A percentile compares a stretch with the other conserved stretches of the same genome.
Evolutionary conservation across 257 asterid species (phyloP).

Genomic region (Ligustrum vulgare): DNA sequence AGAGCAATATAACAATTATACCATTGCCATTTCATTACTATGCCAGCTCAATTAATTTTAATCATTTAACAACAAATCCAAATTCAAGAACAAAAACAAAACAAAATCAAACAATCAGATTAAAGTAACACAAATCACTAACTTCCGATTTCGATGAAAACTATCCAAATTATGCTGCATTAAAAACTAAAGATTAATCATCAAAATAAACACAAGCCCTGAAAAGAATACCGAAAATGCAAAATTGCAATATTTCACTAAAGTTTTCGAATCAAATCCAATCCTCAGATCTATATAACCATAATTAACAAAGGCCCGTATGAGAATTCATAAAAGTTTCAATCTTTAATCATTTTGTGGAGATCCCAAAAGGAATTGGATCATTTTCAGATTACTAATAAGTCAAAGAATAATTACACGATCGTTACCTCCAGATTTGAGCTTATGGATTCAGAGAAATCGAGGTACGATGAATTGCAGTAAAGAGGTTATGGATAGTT

Average conservation of each 20-base stretch:
- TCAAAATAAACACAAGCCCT: neutral
- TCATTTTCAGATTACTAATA: neutral
- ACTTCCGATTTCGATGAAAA: too few relatives aligned
- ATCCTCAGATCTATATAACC: constrained; percentile 25
- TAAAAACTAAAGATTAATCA: neutral
- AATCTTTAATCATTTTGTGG: neutral
- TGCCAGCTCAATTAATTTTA: neutral
- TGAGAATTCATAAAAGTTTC: neutral
- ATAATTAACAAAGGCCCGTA: constrained; percentile 2
- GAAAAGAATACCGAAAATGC: neutral
- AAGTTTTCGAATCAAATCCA: neutral
- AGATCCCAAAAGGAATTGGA: neutral
- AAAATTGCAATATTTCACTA: neutral
- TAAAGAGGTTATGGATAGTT: neutral
- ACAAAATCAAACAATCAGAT: neutral
- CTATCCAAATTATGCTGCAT: neutral
- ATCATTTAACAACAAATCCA: neutral
- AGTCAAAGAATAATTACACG: constrained; percentile 1
- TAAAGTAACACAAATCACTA: neutral
- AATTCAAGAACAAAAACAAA: neutral
- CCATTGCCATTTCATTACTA: neutral
- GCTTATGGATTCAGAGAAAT: constrained; percentile 33
- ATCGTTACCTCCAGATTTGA: constrained; percentile 42
- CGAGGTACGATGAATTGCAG: constrained; percentile 33
- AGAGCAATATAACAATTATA: neutral